Evolutionary conservation across 768 basidiomycete species (phyloP), one percentile per base, ranked within the genome.

Genomic region (Agaricus sinodeliciosus): DNA sequence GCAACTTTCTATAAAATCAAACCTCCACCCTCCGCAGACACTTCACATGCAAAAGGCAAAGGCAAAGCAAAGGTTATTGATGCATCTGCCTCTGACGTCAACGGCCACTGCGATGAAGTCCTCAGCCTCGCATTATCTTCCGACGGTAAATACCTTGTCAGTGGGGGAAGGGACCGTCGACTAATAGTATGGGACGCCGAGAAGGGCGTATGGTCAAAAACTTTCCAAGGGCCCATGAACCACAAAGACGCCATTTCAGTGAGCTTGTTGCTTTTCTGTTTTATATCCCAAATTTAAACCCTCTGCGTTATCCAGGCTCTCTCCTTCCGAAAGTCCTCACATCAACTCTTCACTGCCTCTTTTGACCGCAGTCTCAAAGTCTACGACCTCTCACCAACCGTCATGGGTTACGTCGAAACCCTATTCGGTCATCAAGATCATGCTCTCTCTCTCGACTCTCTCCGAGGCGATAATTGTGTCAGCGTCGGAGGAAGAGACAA

Each of bases 341-440:
- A 82, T 49, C 80, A 86, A 64, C 69, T 94, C 26, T 89, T 89
- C 68, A 79, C 85, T 15, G 81, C 79, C 36, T 87, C 91, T 15
- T 82, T 84, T 63, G 90, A 98, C 65, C 87, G 94, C 12, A 93
- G 94, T 0, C 63, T 96, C 51, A 95, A 95, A 67, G 74, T 97
- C 2, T 95, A 87, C 67, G 94, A 88, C 55, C 66, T 80, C 15
- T 68, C 75, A 2, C 80, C 76, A 11, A 75, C 78, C 9, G 89
- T 90, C 4, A 80, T 95, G 77, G 93, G 91, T 9, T 93, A 94
- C 62, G 86, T 98, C 51, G 95, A 99, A 66, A 97, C 95, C 7
- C 73, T 98, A 3, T 99, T 95, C 64, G 96, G 96, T 1, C 96
- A 99, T 64, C 95, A 98, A 70, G 94, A 97, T 62, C 79, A 81